Percentiles rank a stretch among this genome's conserved stretches.
phyloP scores from a whole-genome alignment of 2,329 filamentous ascomycete genomes.

The Peltaster fructicola region DNA sequence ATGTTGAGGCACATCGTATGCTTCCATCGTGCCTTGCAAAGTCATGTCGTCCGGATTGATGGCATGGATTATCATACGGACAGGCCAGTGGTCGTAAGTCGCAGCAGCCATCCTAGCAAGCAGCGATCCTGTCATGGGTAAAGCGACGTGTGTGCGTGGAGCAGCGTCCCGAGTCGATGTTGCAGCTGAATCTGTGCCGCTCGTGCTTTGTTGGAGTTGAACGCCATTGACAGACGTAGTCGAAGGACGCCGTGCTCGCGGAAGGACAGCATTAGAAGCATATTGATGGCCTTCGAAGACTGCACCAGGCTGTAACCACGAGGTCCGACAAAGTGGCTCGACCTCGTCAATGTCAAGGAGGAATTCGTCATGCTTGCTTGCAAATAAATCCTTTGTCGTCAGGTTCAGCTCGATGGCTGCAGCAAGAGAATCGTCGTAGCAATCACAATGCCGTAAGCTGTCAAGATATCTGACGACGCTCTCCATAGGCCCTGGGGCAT shows the following conservation, averaged over 20 bases:
- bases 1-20: conserved; percentile 45
- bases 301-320: conserved; percentile 44
- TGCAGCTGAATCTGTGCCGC: conserved; percentile 1
- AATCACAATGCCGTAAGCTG: conserved; percentile 35
- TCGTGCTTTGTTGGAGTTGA: too few species aligned
- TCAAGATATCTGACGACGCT: conserved; percentile 45
- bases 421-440: conserved; percentile 36
- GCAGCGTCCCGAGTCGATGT: too few species aligned
- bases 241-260: background rate
- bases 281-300: conserved; percentile 45
- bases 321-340: conserved; percentile 34
- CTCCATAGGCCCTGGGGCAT: too few species aligned
- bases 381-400: conserved; percentile 34
- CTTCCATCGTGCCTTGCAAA: conserved; percentile 51
- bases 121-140: too few species aligned
- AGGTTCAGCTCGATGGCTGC: conserved; percentile 37
- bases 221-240: conserved; percentile 1
- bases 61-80: conserved; percentile 46
- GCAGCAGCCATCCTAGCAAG: too few species aligned
- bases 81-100: conserved; percentile 45
- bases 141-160: too few species aligned
- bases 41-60: conserved; percentile 44
- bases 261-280: conserved; percentile 30
- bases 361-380: conserved; percentile 38
- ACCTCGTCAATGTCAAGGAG: conserved; percentile 37